Conservation (phyloP, 257 asterid genomes). For the Leptodermis oblonga region DNA sequence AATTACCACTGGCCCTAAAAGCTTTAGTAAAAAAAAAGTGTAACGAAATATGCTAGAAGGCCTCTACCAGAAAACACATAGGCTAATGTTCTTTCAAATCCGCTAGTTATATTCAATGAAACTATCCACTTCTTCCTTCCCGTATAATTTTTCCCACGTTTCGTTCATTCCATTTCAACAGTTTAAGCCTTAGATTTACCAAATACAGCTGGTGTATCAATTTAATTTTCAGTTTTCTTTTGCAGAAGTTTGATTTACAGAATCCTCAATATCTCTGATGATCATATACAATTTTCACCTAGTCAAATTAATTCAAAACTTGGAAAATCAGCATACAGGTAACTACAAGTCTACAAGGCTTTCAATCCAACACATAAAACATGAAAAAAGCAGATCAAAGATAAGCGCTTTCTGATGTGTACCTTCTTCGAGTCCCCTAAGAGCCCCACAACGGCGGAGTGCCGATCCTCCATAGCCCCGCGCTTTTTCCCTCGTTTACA, state of each 20-base stretch:
- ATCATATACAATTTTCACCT: background rate
- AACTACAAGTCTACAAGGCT: background rate
- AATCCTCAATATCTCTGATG: background rate
- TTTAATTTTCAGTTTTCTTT: too few species aligned
- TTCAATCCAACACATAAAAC: background rate
- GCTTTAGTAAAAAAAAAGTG: background rate
- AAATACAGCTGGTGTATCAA: too few species aligned
- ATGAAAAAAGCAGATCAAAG: background rate
- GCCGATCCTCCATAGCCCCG: constrained; percentile 70
- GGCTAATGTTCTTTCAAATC: background rate
- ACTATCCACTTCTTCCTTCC: background rate
- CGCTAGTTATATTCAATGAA: too few species aligned
- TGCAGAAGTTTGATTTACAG: background rate
- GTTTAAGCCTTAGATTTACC: background rate
- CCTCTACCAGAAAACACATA: background rate
- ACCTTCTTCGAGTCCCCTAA: constrained; percentile 64
- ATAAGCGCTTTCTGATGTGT: background rate
- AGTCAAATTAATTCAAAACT: background rate
- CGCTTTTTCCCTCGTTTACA: constrained; percentile 65
- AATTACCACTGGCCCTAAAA: background rate
- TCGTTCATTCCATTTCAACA: background rate
- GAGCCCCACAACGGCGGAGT: constrained; percentile 40
- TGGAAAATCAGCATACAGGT: too few species aligned
- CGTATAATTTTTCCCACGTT: background rate
- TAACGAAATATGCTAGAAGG: too few species aligned